A percentile compares a stretch with the other conserved stretches of the same genome.
These are phyloP conservation scores for Epichloe amarillans DNA, from an alignment of 2,329 filamentous ascomycete genomes.

Conservation along the genomic window DNA sequence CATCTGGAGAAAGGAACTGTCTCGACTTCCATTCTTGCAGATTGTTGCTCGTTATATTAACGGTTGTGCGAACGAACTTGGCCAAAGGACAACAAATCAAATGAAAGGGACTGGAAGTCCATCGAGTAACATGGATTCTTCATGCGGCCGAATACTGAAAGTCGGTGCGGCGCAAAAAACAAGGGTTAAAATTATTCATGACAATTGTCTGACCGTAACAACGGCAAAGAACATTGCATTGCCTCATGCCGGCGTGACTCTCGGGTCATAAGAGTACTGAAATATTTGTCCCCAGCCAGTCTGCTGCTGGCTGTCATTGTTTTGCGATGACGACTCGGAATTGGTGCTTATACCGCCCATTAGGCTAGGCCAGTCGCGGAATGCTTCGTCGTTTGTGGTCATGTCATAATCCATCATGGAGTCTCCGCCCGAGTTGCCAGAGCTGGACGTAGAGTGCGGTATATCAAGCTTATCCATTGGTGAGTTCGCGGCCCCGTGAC, in stretches of 20 bases:
- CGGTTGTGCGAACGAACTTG: not conserved
- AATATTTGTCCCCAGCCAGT: constrained; percentile 3
- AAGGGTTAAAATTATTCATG: not conserved
- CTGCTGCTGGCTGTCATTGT: constrained; percentile 1
- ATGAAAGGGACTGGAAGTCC: not conserved
- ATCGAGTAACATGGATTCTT: not conserved
- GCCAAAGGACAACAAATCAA: not conserved
- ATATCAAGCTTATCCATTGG: constrained; percentile 21
- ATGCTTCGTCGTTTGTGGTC: constrained; percentile 17
- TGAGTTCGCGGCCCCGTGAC: constrained; percentile 13
- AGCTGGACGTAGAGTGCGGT: constrained; percentile 17
- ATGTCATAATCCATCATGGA: constrained; percentile 29
- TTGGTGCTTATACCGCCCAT: constrained; percentile 22
- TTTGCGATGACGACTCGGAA: constrained; percentile 13
- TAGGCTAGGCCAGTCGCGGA: constrained; percentile 30
- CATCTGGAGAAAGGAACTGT: not conserved
- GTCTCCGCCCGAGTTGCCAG: constrained; percentile 13
- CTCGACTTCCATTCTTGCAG: not conserved
- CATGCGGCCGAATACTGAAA: not conserved
- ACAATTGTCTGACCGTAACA: not conserved
- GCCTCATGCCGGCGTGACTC: constrained; percentile 2
- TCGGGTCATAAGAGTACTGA: constrained; percentile 3
- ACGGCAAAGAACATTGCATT: not conserved
- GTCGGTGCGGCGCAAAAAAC: not conserved
- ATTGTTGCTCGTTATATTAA: not conserved